phyloP scores from a whole-genome alignment of 169 alveolate species.

The Plasmodium fragile region DNA sequence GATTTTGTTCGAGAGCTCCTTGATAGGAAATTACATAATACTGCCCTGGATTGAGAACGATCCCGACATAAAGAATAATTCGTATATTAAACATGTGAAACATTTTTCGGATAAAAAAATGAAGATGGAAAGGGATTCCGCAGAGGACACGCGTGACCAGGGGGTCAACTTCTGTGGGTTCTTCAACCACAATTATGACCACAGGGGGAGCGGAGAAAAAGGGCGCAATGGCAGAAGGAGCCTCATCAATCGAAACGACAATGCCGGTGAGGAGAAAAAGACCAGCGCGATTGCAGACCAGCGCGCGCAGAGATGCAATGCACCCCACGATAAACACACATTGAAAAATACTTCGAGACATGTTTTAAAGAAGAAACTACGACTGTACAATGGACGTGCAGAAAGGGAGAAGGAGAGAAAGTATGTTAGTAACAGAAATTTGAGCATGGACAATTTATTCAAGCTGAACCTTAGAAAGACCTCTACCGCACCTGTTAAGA shows the following conservation, averaged over 20 bases:
- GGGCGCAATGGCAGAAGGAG: background rate
- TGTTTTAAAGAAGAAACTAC: background rate
- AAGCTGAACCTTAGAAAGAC: conserved; percentile 3
- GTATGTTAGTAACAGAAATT: conserved; percentile 13
- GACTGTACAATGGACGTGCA: background rate
- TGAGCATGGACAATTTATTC: conserved; percentile 32
- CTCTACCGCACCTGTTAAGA: background rate
- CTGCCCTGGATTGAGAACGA: conserved; percentile 84
- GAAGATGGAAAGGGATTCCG: background rate
- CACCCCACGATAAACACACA: background rate
- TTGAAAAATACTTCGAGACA: background rate
- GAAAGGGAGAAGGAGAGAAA: conserved; percentile 4
- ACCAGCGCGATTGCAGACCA: background rate
- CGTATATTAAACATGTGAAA: conserved; percentile 70
- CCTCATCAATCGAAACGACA: background rate
- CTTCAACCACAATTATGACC: conserved; percentile 11
- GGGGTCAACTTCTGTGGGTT: conserved; percentile 37
- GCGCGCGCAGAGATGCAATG: background rate
- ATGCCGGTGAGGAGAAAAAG: background rate
- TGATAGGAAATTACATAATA: conserved; percentile 80
- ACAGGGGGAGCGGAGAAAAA: background rate
- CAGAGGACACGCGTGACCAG: background rate
- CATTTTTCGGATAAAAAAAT: conserved; percentile 6
- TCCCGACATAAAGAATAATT: conserved; percentile 77
- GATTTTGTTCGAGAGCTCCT: conserved; percentile 77